These are phyloP conservation scores for Flaveria brownii DNA, from an alignment of 129 eudicot genomes.

Conservation along the genomic window DNA sequence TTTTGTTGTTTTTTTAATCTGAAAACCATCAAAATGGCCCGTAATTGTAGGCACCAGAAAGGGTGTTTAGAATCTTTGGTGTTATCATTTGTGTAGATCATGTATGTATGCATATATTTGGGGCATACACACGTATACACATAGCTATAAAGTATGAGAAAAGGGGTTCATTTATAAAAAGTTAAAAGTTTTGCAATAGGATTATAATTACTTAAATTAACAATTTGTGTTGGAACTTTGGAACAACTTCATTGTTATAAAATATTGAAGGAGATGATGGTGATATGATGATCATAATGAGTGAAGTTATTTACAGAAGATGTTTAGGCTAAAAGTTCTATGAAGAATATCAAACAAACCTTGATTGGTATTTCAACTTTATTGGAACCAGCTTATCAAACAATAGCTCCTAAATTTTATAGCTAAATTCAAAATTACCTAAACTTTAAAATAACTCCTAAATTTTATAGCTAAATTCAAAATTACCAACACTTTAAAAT, in stretches of 20 bases:
- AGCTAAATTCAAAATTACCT: too few relatives aligned
- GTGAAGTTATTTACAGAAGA: too few relatives aligned
- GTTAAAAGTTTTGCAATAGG: background rate
- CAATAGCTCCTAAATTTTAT: too few relatives aligned
- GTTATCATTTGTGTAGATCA: background rate
- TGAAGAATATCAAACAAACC: too few relatives aligned
- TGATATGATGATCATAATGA: too few relatives aligned
- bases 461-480: too few relatives aligned
- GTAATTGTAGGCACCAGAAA: slow-evolving; percentile 25
- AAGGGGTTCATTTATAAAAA: background rate
- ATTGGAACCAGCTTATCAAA: too few relatives aligned
- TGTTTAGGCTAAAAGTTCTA: background rate
- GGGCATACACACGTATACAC: background rate
- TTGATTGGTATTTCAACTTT: too few relatives aligned
- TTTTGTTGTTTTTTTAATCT: slow-evolving; percentile 25
- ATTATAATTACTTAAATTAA: background rate
- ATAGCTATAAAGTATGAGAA: background rate
- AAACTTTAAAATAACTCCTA: too few relatives aligned
- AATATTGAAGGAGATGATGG: background rate
- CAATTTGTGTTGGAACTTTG: background rate
- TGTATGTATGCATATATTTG: background rate
- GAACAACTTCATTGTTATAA: background rate
- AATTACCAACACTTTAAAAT: too few relatives aligned
- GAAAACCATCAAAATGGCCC: background rate
- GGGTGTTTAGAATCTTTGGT: slow-evolving; percentile 13